Evolutionary conservation across 176 grass and related monocot species (phyloP).

Genomic region (Tillandsia leiboldiana): DNA sequence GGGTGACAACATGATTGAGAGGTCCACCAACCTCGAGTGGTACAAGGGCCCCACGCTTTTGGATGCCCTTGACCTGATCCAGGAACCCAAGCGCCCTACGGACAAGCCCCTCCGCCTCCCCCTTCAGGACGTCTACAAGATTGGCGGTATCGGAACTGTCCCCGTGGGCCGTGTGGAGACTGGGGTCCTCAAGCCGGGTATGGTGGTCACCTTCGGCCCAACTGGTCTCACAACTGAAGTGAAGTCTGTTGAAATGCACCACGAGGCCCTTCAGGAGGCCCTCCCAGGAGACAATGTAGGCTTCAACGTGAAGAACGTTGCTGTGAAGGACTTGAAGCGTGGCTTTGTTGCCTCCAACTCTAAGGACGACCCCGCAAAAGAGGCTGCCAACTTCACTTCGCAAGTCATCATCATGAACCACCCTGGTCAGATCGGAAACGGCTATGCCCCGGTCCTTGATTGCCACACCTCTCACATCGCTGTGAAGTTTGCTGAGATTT

Average conservation of each 20-base stretch:
- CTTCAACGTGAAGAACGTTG: constrained; percentile 19
- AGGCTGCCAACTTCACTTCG: constrained; percentile 16
- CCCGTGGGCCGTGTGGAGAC: constrained; percentile 7
- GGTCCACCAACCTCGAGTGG: constrained; percentile 16
- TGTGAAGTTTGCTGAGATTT: constrained; percentile 16
- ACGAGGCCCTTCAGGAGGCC: constrained; percentile 17
- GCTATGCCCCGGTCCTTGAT: constrained; percentile 12
- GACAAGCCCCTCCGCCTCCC: constrained; percentile 19
- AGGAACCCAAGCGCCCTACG: constrained; percentile 9
- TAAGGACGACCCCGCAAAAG: constrained; percentile 14
- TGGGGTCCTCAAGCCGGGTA: constrained; percentile 8
- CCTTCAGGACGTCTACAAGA: constrained; percentile 18
- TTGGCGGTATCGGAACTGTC: constrained; percentile 13
- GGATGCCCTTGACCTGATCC: constrained; percentile 13
- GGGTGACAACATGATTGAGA: constrained; percentile 19
- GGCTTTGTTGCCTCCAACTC: constrained; percentile 10
- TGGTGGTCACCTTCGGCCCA: constrained; percentile 13
- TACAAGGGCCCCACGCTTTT: constrained; percentile 12
- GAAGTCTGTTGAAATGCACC: constrained; percentile 17
- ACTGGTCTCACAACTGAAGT: constrained; percentile 15
- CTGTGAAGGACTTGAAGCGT: constrained; percentile 11
- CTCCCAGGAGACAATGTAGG: constrained; percentile 14
- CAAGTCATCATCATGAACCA: constrained; percentile 20
- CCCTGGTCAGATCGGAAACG: constrained; percentile 14
- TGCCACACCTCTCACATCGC: constrained; percentile 17